phyloP scores from a whole-genome alignment of 1,284 basidiomycete genomes.

The Puccinia sorghi region DNA sequence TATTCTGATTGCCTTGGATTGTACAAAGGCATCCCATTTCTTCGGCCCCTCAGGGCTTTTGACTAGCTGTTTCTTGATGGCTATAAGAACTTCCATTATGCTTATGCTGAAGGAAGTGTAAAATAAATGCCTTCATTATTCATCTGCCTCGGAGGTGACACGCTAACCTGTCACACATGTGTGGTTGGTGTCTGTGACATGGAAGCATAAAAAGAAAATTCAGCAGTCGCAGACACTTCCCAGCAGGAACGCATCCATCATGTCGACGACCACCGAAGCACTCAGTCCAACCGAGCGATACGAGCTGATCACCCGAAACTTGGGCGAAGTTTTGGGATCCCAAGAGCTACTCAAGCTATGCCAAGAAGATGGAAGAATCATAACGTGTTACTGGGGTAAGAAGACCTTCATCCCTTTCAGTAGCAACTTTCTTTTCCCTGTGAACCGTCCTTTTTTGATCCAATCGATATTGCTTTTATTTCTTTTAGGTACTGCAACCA shows the following conservation, averaged over 20 bases:
- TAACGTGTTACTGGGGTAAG: conserved; percentile 87
- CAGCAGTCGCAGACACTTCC: no score
- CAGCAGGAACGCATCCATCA: not conserved
- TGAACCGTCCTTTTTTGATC: conserved; percentile 41
- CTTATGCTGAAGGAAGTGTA: no score
- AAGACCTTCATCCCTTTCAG: conserved; percentile 52
- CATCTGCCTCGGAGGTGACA: no score
- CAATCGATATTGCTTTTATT: conserved; percentile 32
- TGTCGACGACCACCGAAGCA: conserved; percentile 4
- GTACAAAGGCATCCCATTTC: no score
- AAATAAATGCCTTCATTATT: no score
- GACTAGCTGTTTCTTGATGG: no score
- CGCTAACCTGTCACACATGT: no score
- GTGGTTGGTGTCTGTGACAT: no score
- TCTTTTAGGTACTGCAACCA: conserved; percentile 78
- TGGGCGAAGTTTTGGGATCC: conserved; percentile 85
- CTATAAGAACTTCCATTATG: no score
- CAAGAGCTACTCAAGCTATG: conserved; percentile 81
- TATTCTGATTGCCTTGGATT: no score
- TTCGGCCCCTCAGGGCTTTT: no score
- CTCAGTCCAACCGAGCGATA: conserved; percentile 67
- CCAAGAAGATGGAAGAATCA: conserved; percentile 67
- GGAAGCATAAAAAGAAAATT: no score
- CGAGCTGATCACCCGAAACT: conserved; percentile 78
- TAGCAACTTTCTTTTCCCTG: not conserved